These are phyloP conservation scores for Microsporum ferrugineum DNA, from an alignment of 2,329 filamentous ascomycete species.

Conservation along the genomic window DNA sequence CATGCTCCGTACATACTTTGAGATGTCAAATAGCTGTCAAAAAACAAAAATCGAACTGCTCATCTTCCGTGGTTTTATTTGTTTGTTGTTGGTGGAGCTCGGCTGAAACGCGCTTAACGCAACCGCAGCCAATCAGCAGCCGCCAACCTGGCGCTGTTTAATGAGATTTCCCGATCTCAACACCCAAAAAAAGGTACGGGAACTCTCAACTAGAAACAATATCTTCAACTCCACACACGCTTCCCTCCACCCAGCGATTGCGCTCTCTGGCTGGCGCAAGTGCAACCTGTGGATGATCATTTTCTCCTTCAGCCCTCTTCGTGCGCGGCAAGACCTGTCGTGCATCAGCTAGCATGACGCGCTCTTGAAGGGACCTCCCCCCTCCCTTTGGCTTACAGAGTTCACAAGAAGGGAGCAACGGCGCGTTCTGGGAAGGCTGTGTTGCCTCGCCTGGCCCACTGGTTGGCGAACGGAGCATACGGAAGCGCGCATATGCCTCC, in stretches of 20 bases:
- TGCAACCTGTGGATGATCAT: not conserved
- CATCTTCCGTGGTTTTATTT: not conserved
- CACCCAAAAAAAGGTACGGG: not conserved
- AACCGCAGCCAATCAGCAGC: not conserved
- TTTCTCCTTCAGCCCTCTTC: not conserved
- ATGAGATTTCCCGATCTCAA: not conserved
- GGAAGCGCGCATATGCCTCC: not conserved
- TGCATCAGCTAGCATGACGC: not conserved
- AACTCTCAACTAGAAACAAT: not conserved
- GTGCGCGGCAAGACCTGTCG: not conserved
- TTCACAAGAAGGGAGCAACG: not conserved
- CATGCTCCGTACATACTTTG: not conserved
- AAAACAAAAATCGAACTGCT: not conserved
- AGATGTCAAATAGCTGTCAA: not conserved
- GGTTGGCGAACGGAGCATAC: not conserved
- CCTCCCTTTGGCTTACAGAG: not conserved
- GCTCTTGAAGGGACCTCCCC: not conserved
- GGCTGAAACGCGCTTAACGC: slow-evolving; percentile 1
- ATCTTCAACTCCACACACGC: not conserved
- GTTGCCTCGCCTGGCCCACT: not conserved
- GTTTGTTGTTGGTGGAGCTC: not conserved
- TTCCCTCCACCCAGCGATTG: not conserved
- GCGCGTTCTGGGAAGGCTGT: not conserved
- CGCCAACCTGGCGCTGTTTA: not conserved
- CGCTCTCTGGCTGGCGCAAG: not conserved